Conservation (phyloP, 805 yeast species). For the Saturnispora mendoncae region DNA sequence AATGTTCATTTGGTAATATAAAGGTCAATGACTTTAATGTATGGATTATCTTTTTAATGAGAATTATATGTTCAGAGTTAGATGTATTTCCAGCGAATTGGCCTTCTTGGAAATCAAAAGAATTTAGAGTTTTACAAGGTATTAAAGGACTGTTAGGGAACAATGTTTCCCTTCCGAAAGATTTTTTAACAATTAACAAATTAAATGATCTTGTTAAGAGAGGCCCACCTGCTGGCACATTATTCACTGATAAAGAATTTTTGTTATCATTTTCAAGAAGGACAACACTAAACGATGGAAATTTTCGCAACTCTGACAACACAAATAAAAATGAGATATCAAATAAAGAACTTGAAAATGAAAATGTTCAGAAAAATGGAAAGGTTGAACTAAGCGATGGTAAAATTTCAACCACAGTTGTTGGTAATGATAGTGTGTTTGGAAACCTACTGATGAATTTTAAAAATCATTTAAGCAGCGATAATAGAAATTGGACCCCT, state of each 20-base stretch:
- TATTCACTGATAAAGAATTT: no score
- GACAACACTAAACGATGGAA: no score
- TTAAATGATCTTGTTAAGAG: not conserved
- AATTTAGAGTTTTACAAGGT: conserved; percentile 7
- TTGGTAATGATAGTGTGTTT: not conserved
- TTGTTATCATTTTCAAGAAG: no score
- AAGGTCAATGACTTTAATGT: not conserved
- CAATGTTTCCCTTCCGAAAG: not conserved
- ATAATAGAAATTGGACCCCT: conserved; percentile 2
- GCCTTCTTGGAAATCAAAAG: conserved; percentile 8
- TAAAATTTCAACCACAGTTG: not conserved
- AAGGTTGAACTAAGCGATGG: not conserved
- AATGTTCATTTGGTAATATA: conserved; percentile 1
- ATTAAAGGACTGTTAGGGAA: conserved; percentile 1
- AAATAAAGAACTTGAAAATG: no score
- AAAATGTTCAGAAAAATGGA: no score
- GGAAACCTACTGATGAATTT: not conserved
- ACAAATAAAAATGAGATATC: no score
- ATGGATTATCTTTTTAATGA: conserved; percentile 1
- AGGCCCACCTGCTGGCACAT: conserved; percentile 1
- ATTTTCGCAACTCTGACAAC: no score
- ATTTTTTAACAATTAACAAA: not conserved
- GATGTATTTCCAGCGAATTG: conserved; percentile 1
- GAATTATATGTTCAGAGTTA: conserved; percentile 1
- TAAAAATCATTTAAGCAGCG: not conserved